These are phyloP conservation scores for Fusarium drepaniforme DNA, from an alignment of 2,329 filamentous ascomycete species.

Conservation along the genomic window DNA sequence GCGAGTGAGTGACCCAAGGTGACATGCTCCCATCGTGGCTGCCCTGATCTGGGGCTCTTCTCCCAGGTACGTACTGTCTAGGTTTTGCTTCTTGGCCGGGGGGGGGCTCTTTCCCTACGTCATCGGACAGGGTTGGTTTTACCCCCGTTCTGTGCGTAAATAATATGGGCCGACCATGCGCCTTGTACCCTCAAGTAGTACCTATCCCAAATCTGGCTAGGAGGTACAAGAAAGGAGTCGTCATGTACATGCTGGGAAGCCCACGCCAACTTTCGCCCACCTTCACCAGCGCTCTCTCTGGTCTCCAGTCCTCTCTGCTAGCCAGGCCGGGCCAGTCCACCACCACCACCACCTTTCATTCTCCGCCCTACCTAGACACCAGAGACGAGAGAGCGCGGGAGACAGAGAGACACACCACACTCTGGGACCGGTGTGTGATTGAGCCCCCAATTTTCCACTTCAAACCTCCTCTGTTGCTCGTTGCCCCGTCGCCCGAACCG, in stretches of 20 bases:
- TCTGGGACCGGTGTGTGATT: conserved; percentile 29
- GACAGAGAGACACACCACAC: conserved; percentile 21
- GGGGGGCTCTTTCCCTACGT: conserved; percentile 41
- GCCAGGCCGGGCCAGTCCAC: conserved; percentile 30
- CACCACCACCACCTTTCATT: conserved; percentile 39
- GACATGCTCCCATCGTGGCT: conserved; percentile 10
- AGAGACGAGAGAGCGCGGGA: conserved; percentile 15
- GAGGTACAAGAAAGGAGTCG: neutral
- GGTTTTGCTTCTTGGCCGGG: conserved; percentile 29
- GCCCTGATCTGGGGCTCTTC: conserved; percentile 8
- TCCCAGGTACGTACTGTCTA: conserved; percentile 18
- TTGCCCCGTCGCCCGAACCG: conserved; percentile 36
- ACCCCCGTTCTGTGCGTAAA: conserved; percentile 27
- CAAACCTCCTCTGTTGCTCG: conserved; percentile 35
- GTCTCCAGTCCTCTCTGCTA: conserved; percentile 34
- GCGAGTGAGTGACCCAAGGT: conserved; percentile 10
- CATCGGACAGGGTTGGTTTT: conserved; percentile 39
- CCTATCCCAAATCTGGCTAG: neutral
- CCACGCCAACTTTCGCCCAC: conserved; percentile 41
- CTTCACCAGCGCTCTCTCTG: conserved; percentile 29
- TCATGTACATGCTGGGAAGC: conserved; percentile 27
- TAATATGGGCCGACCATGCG: conserved; percentile 28
- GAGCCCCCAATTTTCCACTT: conserved; percentile 37
- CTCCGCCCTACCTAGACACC: conserved; percentile 35
- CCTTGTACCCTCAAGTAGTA: conserved; percentile 5